Evolutionary conservation across 345 rosid genomes (phyloP), one percentile per base, ranked within the genome.

Genomic region (Dipteronia sinensis): DNA sequence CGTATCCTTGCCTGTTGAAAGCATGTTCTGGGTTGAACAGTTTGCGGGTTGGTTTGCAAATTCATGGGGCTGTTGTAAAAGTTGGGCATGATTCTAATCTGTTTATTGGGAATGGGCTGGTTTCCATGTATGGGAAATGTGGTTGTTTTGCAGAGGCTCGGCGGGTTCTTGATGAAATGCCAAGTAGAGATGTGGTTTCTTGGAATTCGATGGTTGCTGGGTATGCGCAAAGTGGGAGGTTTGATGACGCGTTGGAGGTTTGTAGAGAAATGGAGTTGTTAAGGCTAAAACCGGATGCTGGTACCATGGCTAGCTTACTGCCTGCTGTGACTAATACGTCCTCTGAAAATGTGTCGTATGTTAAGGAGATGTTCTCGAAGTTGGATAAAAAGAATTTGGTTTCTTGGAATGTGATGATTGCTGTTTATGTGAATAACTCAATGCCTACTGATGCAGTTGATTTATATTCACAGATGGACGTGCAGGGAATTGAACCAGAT

Each of bases 391-490:
- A 70, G 82, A 83, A 87, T 82, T 79, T 85, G 80, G 83, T 91
- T 82, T 84, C 97, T 31, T 93, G 94, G 92, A 93, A 91, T 63
- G 97, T 89, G 76, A 91, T 91, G 97, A 87, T 93, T 7, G 86
- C 93, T 2, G 88, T 89, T 67, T 91, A 87, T 40, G 83, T 84
- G 73, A 90, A 89, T 20, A 91, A 87, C 65, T 81, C 79, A 0
- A 84, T 93, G 94, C 85, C 91, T 75, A 74, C 85, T 70, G 91
- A 91, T 84, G 95, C 95, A 0, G 83, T 87, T 42, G 89, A 84
- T 62, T 77, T 91, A 74, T 93, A 83, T 79, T 79, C 74, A 4
- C 82, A 73, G 56, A 88, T 89, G 94, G 89, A 89, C 40, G 79
- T 67, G 23, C 70, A 82, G 11, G 89, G 92, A 20, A 63, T 86